Evolutionary conservation across 2,329 filamentous ascomycete genomes (phyloP).

Genomic region (Chrysosporium keratinophilum): DNA sequence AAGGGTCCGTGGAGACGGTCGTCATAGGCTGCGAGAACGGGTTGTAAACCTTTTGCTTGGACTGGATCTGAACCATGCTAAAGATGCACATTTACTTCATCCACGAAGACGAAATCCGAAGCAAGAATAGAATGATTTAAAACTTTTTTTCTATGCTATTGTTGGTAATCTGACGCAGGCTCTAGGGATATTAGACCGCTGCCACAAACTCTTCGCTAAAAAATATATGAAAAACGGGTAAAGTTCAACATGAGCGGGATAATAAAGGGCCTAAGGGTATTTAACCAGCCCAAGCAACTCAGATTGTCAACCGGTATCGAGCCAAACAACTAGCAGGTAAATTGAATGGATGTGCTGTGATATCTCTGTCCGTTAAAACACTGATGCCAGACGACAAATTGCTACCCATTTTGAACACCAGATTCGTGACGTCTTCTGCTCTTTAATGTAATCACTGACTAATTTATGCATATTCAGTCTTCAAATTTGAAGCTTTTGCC

Average conservation of each 20-base stretch:
- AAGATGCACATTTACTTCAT: too few relatives aligned
- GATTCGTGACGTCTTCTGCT: too few relatives aligned
- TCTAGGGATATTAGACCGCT: background rate
- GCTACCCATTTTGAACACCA: too few relatives aligned
- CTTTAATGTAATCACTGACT: too few relatives aligned
- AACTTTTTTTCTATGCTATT: background rate
- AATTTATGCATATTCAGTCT: conserved; percentile 47
- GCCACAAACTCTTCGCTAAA: conserved; percentile 7
- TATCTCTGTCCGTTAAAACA: too few relatives aligned
- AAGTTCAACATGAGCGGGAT: background rate
- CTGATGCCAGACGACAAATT: too few relatives aligned
- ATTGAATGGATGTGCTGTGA: too few relatives aligned
- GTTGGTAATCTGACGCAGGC: background rate
- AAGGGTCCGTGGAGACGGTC: conserved; percentile 25
- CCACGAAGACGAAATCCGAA: background rate
- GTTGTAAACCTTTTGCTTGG: background rate
- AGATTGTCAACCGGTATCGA: too few relatives aligned
- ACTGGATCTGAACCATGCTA: too few relatives aligned
- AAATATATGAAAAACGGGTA: background rate
- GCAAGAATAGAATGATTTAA: background rate
- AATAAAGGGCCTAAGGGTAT: too few relatives aligned
- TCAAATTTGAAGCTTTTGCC: conserved; percentile 92
- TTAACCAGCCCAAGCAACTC: too few relatives aligned
- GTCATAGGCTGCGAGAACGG: background rate
- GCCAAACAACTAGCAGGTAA: too few relatives aligned